Evolutionary conservation across 305 asterid genomes (phyloP).

Genomic region (Fraxinus floribunda): DNA sequence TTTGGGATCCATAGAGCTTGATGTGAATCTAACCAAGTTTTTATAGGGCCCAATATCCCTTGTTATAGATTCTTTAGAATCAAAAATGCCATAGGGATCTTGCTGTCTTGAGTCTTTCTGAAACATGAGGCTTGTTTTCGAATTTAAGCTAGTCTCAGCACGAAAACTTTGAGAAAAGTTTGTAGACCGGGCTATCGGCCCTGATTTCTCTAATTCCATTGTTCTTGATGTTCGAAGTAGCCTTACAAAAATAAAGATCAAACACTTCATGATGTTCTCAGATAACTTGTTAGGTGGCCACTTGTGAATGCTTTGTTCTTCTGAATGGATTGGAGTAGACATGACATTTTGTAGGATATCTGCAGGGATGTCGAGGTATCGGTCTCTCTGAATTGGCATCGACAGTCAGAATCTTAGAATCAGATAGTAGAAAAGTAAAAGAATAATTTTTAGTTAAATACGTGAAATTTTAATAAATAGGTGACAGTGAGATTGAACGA

Average conservation of each 20-base stretch:
- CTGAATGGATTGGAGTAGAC: slow-evolving; percentile 48
- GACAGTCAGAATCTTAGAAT: not conserved
- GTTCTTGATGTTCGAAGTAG: slow-evolving; percentile 69
- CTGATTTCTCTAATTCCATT: slow-evolving; percentile 81
- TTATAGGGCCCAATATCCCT: slow-evolving; percentile 87
- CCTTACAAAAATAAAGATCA: slow-evolving; percentile 66
- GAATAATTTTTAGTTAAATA: not conserved
- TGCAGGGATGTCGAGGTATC: slow-evolving; percentile 32
- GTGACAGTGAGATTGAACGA: not conserved
- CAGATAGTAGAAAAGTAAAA: not conserved
- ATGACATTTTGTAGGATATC: slow-evolving; percentile 35
- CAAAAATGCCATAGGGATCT: slow-evolving; percentile 78
- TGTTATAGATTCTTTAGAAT: slow-evolving; percentile 56
- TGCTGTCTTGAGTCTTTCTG: slow-evolving; percentile 77
- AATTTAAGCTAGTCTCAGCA: slow-evolving; percentile 48
- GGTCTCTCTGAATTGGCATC: slow-evolving; percentile 51
- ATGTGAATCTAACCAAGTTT: slow-evolving; percentile 67
- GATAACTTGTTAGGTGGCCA: slow-evolving; percentile 87
- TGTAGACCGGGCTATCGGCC: slow-evolving; percentile 56
- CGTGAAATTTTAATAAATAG: not conserved
- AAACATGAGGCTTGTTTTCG: slow-evolving; percentile 33
- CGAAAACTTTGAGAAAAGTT: slow-evolving; percentile 71
- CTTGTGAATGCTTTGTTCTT: slow-evolving; percentile 60
- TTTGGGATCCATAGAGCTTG: slow-evolving; percentile 73
- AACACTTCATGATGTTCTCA: slow-evolving; percentile 80